Evolutionary conservation across 2,329 filamentous ascomycete genomes (phyloP), one percentile per base, ranked within the genome.

Genomic region (Pyrenophora tritici-repentis): DNA sequence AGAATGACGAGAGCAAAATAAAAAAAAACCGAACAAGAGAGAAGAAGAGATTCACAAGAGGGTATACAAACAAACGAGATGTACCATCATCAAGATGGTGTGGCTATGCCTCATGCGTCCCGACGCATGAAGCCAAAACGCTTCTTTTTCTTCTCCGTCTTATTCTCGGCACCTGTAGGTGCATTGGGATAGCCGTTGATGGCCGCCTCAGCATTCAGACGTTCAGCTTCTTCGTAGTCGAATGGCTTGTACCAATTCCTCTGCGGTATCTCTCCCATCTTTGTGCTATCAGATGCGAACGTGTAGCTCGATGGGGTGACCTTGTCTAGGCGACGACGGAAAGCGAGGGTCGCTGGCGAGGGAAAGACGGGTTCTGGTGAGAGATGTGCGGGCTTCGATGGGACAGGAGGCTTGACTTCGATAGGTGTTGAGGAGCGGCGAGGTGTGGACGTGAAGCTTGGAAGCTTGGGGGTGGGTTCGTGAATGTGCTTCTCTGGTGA

Each of bases 201-300:
- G 13, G 59, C 65, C 24, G 75, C 75, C 53, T 77, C 71, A 4
- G 60, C 59, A 47, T 79, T 79, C 58, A 74, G 55, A 17, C 72
- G 61, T 37, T 73, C 74, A 45, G 75, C 76, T 29, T 69, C 71
- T 29, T 74, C 73, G 39, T 72, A 75, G 46, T 79, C 73, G 47
- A 67, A 78, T 5, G 76, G 75, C 46, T 53, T 66, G 0, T 69
- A 66, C 78, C 78, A 79, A 39, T 73, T 71, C 32, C 73, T 68
- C 62, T 77, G 63, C 4, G 78, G 77, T 5, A 80, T 79, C 56
- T 79, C 78, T 36, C 78, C 78, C 7, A 80, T 65, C 61, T 78
- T 78, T 3, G 78, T 80, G 60, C 75, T 76, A 16, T 74, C 74
- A 9, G 75, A 76, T 4, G 75, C 73, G 47, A 78, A 73, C 1